These are phyloP conservation scores for Candida maesae DNA, from an alignment of 805 yeast genomes.

Conservation along the genomic window DNA sequence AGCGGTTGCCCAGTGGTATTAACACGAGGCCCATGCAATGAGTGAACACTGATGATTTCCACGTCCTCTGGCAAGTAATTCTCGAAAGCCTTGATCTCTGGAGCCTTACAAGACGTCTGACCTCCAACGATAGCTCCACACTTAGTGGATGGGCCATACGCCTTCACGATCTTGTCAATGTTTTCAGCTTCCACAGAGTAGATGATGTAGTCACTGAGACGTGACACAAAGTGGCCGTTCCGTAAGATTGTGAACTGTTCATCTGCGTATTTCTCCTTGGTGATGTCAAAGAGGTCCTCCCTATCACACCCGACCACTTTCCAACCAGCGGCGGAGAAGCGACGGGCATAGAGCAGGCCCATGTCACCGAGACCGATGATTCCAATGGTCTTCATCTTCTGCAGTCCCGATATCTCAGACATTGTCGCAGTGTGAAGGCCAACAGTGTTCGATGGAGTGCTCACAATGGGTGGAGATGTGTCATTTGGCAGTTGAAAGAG, in stretches of 20 bases:
- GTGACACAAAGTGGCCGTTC: conserved; percentile 82
- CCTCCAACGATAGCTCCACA: conserved; percentile 94
- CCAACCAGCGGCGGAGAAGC: conserved; percentile 84
- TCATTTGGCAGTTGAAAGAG: no score
- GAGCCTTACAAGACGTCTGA: conserved; percentile 91
- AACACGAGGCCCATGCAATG: conserved; percentile 92
- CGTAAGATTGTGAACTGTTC: conserved; percentile 52
- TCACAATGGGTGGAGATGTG: no score
- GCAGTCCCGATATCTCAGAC: conserved; percentile 5
- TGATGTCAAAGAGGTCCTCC: conserved; percentile 54
- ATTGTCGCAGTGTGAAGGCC: conserved; percentile 4
- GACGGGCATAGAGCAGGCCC: conserved; percentile 84
- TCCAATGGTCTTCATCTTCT: conserved; percentile 58
- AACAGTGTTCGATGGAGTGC: no score
- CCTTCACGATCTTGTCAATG: conserved; percentile 63
- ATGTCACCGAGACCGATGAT: conserved; percentile 96
- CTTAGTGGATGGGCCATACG: conserved; percentile 86
- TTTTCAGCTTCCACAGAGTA: conserved; percentile 93
- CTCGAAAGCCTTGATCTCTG: conserved; percentile 87
- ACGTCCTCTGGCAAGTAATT: conserved; percentile 69
- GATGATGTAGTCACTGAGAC: conserved; percentile 76
- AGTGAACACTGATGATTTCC: conserved; percentile 82
- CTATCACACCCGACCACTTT: conserved; percentile 83
- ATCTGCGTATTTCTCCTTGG: conserved; percentile 37
- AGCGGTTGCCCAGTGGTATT: conserved; percentile 89